Conservation (phyloP, 257 asterid species). For the Nicotiana paniculata region DNA sequence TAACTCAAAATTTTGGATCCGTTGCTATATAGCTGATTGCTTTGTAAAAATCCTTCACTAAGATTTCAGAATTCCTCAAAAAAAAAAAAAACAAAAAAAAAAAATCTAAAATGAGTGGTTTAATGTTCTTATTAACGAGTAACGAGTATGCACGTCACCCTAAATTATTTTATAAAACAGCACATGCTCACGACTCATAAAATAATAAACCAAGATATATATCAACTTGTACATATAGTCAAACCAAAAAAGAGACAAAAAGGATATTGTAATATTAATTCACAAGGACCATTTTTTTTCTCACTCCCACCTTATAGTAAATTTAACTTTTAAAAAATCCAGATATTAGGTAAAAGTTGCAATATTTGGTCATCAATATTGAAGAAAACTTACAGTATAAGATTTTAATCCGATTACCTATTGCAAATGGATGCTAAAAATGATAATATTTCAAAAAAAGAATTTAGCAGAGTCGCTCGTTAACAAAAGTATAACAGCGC, state of each 20-base stretch:
- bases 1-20: too few relatives aligned
- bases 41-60: background rate
- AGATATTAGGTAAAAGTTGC: background rate
- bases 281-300: background rate
- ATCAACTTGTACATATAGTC: slow-evolving; percentile 1
- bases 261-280: background rate
- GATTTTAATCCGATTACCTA: too few relatives aligned
- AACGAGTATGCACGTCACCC: slow-evolving; percentile 1
- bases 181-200: slow-evolving; percentile 3
- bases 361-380: background rate
- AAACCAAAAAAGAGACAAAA: background rate
- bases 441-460: too few relatives aligned
- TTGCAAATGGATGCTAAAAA: too few relatives aligned
- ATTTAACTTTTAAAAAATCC: background rate
- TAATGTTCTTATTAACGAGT: background rate
- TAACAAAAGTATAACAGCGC: background rate
- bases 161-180: background rate
- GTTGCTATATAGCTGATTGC: background rate
- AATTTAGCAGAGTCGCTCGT: too few relatives aligned
- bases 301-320: background rate
- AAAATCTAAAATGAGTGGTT: background rate
- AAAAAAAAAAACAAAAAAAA: too few relatives aligned
- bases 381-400: background rate
- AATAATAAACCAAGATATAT: slow-evolving; percentile 4
- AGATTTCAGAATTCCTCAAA: background rate